These are phyloP conservation scores for Ophiostoma sp. DNA, from an alignment of 2,329 filamentous ascomycete species.

Conservation along the genomic window DNA sequence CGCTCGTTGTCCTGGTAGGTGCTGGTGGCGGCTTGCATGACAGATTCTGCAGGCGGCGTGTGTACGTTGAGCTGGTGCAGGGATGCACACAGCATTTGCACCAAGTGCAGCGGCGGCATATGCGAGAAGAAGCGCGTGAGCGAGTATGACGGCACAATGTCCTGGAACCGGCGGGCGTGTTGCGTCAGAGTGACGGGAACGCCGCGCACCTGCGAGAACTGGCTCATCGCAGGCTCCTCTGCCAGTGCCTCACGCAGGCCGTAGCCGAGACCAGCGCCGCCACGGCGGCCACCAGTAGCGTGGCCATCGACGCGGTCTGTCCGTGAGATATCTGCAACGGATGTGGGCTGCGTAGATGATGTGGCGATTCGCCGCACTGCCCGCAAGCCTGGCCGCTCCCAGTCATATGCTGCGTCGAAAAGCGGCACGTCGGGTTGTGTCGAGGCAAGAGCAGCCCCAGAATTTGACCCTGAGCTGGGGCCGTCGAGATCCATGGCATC, in stretches of 20 bases:
- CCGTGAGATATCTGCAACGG: slow-evolving; percentile 41
- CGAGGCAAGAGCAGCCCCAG: neutral
- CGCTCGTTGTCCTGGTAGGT: slow-evolving; percentile 48
- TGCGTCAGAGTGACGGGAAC: slow-evolving; percentile 86
- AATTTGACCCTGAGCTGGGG: slow-evolving; percentile 43
- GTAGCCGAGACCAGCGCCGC: slow-evolving; percentile 29
- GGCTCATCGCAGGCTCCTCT: slow-evolving; percentile 82
- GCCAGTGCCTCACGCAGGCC: slow-evolving; percentile 61
- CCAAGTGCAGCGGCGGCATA: slow-evolving; percentile 70
- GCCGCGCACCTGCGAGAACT: slow-evolving; percentile 78
- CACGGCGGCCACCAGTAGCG: slow-evolving; percentile 21
- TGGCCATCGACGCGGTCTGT: slow-evolving; percentile 36
- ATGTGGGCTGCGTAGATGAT: slow-evolving; percentile 53
- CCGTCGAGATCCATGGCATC: slow-evolving; percentile 73
- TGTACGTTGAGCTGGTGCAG: slow-evolving; percentile 85
- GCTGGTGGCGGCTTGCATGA: slow-evolving; percentile 18
- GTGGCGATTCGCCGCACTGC: slow-evolving; percentile 47
- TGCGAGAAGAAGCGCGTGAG: slow-evolving; percentile 91
- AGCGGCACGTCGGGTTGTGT: slow-evolving; percentile 64
- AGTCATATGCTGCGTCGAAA: slow-evolving; percentile 80
- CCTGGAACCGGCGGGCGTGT: slow-evolving; percentile 80
- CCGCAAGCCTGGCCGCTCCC: slow-evolving; percentile 71
- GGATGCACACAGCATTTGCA: slow-evolving; percentile 77
- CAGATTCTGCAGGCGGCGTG: slow-evolving; percentile 51
- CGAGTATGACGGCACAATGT: slow-evolving; percentile 84